Percentiles rank a stretch among this genome's conserved stretches.
These are phyloP conservation scores for Pseudogymnoascus sp. DNA, from an alignment of 2,329 filamentous ascomycete species.

Conservation along the genomic window DNA sequence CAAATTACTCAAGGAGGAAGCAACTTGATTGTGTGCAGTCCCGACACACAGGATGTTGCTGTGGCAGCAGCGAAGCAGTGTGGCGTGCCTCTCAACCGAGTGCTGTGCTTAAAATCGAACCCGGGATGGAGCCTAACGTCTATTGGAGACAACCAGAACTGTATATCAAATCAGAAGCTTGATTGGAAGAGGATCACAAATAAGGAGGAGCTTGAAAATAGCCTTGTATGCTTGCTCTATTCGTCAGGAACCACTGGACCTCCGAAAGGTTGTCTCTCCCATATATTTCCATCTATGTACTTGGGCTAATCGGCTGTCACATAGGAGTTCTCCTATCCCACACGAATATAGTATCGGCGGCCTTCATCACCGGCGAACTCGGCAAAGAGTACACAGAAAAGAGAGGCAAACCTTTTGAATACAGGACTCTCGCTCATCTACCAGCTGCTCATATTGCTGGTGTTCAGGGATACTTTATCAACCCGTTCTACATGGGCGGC, in stretches of 20 bases:
- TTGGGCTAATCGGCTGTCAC: neutral
- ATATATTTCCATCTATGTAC: neutral
- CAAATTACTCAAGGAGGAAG: constrained; percentile 65
- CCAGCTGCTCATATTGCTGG: constrained; percentile 42
- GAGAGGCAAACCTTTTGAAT: constrained; percentile 27
- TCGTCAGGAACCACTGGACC: constrained; percentile 72
- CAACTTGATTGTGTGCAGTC: constrained; percentile 57
- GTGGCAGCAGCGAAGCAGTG: constrained; percentile 38
- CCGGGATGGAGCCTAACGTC: constrained; percentile 45
- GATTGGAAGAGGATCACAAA: constrained; percentile 53
- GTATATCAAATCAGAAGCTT: constrained; percentile 36
- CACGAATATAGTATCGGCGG: constrained; percentile 62
- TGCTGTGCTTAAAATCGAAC: constrained; percentile 57
- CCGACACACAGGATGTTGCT: constrained; percentile 60
- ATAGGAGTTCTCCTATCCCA: constrained; percentile 73
- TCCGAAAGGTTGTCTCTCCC: constrained; percentile 50
- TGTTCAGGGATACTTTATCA: constrained; percentile 40
- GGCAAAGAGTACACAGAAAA: constrained; percentile 25
- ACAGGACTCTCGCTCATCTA: constrained; percentile 38
- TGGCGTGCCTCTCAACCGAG: constrained; percentile 44
- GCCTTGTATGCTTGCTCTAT: constrained; percentile 65
- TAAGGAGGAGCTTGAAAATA: constrained; percentile 43
- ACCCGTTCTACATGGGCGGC: constrained; percentile 39
- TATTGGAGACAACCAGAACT: constrained; percentile 56
- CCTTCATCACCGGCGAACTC: constrained; percentile 28